Percentiles rank a stretch among this genome's conserved stretches.
These are phyloP conservation scores for Piedraia hortae DNA, from an alignment of 2,329 filamentous ascomycete genomes.

Conservation along the genomic window DNA sequence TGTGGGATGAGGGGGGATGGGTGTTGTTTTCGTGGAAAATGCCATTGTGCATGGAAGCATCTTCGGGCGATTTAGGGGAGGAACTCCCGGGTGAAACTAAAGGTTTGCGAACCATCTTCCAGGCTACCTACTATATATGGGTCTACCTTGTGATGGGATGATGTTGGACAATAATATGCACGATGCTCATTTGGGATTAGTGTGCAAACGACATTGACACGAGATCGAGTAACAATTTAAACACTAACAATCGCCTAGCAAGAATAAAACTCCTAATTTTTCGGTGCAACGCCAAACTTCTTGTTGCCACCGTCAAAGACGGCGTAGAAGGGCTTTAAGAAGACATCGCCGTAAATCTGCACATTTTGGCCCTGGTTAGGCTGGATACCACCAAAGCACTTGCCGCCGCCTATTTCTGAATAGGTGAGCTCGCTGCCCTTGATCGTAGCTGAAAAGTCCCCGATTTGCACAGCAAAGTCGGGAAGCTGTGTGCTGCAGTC, in stretches of 20 bases:
- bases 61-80: slow-evolving; percentile 6
- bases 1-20: slow-evolving; percentile 7
- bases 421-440: slow-evolving; percentile 23
- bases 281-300: too few relatives aligned
- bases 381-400: slow-evolving; percentile 57
- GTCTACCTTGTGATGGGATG: neutral
- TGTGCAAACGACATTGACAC: neutral
- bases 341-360: slow-evolving; percentile 42
- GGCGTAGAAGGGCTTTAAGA: slow-evolving; percentile 51
- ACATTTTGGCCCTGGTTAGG: slow-evolving; percentile 27
- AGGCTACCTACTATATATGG: neutral
- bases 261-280: too few relatives aligned
- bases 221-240: neutral
- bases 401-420: slow-evolving; percentile 18
- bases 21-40: slow-evolving; percentile 14
- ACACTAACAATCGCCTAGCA: neutral
- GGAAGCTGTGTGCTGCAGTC: slow-evolving; percentile 17
- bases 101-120: neutral
- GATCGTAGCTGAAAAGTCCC: slow-evolving; percentile 18
- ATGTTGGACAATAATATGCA: neutral
- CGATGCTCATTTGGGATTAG: neutral
- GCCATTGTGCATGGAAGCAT: slow-evolving; percentile 12
- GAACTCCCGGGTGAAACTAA: slow-evolving; percentile 1
- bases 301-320: too few relatives aligned
- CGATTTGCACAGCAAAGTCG: slow-evolving; percentile 27